phyloP scores from a whole-genome alignment of 2,329 filamentous ascomycete genomes.

The Scedosporium dehoogii region DNA sequence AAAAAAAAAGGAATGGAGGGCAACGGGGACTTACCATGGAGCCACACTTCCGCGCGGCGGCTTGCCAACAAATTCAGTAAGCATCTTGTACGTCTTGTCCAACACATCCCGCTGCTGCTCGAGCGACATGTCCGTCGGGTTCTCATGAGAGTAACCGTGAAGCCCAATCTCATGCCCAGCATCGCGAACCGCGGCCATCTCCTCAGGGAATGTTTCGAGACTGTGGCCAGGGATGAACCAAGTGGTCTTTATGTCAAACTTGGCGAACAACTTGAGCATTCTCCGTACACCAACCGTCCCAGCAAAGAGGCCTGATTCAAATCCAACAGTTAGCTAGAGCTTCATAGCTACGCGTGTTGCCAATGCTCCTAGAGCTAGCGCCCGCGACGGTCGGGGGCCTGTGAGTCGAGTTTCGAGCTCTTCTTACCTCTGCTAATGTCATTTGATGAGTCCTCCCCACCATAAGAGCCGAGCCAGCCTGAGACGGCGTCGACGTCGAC shows the following conservation, averaged over 20 bases:
- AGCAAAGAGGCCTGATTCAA: constrained; percentile 47
- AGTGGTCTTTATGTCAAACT: constrained; percentile 59
- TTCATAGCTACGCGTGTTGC: background rate
- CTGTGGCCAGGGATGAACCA: constrained; percentile 42
- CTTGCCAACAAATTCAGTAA: constrained; percentile 60
- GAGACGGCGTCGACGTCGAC: constrained; percentile 70
- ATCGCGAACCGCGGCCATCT: constrained; percentile 32
- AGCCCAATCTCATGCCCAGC: constrained; percentile 40
- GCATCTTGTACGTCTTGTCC: constrained; percentile 61
- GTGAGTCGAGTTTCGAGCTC: background rate
- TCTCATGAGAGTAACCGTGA: constrained; percentile 70
- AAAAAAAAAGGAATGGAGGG: no score
- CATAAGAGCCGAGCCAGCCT: constrained; percentile 67
- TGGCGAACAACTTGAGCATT: constrained; percentile 60
- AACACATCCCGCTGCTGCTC: constrained; percentile 70
- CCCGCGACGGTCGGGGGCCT: no score
- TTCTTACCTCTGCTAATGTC: constrained; percentile 58
- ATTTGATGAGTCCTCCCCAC: constrained; percentile 60
- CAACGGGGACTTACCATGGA: constrained; percentile 35
- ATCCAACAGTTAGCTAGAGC: background rate
- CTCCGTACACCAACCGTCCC: constrained; percentile 56
- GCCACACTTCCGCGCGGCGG: constrained; percentile 63
- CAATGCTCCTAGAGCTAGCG: background rate
- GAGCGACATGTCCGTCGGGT: constrained; percentile 59
- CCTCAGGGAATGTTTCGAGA: constrained; percentile 38